Conservation (phyloP, 1,284 basidiomycete species). For the Sanghuangporus weigelae region DNA sequence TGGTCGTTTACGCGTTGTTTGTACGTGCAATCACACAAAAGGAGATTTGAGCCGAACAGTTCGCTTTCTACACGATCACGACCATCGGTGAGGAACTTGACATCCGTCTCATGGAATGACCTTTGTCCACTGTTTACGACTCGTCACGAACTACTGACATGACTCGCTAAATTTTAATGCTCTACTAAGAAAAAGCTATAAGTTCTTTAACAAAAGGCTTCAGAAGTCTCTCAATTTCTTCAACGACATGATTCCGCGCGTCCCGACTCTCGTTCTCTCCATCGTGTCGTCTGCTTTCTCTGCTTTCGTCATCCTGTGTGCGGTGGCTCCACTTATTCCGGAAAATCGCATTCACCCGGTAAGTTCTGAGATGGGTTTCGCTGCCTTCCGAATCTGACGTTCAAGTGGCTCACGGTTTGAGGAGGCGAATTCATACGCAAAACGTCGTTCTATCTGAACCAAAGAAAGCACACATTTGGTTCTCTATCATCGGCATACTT, state of each 20-base stretch:
- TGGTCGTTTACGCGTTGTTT: no score
- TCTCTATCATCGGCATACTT: slow-evolving; percentile 57
- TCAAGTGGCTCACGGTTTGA: slow-evolving; percentile 31
- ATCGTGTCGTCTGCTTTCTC: slow-evolving; percentile 65
- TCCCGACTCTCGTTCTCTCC: slow-evolving; percentile 57
- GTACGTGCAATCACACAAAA: no score
- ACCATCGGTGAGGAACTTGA: not conserved
- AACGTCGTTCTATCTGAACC: slow-evolving; percentile 57
- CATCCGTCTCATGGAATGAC: not conserved
- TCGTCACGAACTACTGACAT: slow-evolving; percentile 1
- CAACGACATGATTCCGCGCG: slow-evolving; percentile 52
- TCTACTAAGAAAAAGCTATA: not conserved
- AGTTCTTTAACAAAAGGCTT: not conserved
- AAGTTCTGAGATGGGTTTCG: slow-evolving; percentile 54
- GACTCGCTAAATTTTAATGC: not conserved
- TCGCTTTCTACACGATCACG: no score
- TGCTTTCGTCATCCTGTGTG: slow-evolving; percentile 65
- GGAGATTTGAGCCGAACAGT: no score
- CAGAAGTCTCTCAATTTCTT: not conserved
- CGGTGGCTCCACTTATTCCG: slow-evolving; percentile 64
- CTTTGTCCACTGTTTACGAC: not conserved
- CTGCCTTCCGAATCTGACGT: slow-evolving; percentile 7
- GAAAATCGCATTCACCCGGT: slow-evolving; percentile 45
- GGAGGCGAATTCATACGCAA: slow-evolving; percentile 65
- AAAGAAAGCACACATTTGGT: slow-evolving; percentile 67